Evolutionary conservation across 306 rosid genomes (phyloP).

Genomic region (Leucaena leucocephala): DNA sequence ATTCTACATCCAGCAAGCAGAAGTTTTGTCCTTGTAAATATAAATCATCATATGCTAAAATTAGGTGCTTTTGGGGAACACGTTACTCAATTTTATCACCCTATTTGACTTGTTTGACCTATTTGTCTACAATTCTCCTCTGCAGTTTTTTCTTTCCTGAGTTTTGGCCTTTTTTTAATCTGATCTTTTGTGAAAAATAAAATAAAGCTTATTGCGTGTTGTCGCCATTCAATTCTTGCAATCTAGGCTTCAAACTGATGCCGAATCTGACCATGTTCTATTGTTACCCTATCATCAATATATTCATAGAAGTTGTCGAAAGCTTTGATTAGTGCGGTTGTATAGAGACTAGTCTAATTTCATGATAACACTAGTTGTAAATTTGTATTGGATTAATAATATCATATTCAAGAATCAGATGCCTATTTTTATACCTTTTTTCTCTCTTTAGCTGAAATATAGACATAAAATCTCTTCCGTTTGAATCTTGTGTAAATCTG

Average conservation of each 20-base stretch:
- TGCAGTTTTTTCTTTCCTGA: neutral
- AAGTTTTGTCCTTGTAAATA: too few species aligned
- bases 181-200: slow-evolving; percentile 8
- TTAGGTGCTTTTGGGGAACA: too few species aligned
- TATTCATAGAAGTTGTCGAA: neutral
- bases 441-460: neutral
- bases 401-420: neutral
- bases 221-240: neutral
- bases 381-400: neutral
- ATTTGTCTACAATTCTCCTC: too few species aligned
- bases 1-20: too few species aligned
- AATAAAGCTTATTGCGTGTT: neutral
- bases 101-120: too few species aligned
- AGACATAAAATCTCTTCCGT: neutral
- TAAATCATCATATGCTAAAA: too few species aligned
- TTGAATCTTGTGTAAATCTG: neutral
- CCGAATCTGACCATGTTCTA: neutral
- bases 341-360: neutral
- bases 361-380: neutral
- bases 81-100: too few species aligned
- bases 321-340: neutral
- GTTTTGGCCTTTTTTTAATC: neutral
- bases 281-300: neutral
- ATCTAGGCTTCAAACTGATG: neutral
- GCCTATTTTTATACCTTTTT: neutral